Evolutionary conservation across 2,329 filamentous ascomycete genomes (phyloP), one percentile per base, ranked within the genome.

Genomic region (Colletotrichum kahawae): DNA sequence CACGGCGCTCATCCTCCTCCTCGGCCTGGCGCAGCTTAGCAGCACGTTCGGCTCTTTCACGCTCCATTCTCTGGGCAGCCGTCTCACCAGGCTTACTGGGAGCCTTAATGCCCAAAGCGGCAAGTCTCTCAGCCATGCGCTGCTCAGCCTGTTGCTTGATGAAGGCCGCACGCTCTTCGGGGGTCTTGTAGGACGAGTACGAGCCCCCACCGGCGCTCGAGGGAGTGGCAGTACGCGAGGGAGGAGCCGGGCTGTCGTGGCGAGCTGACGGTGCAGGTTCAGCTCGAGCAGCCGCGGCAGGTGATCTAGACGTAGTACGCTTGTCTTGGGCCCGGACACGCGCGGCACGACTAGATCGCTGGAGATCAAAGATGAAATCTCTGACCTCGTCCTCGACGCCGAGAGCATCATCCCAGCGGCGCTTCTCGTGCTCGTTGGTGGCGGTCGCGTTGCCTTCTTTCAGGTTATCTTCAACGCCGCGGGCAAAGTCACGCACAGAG

Each of bases 121-220:
- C 97, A 80, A 99, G 91, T 75, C 97, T 93, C 84, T 98, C 97
- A 43, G 97, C 96, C 94, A 99, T 98, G 75, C 96, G 95, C 82
- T 96, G 95, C 83, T 98, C 96, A 10, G 97, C 97, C 83, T 98
- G 96, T 83, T 98, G 96, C 83, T 97, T 98, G 82, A 98, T 98
- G 81, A 97, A 98, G 7, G 96, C 95, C 43, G 97, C 95, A 70
- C 97, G 92, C 81, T 99, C 96, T 84, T 98, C 96, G 1, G 96
- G 94, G 0, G 96, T 98, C 84, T 94, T 95, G 83, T 97, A 97
- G 6, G 95, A 91, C 4, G 95, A 90, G 82, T 98, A 97, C 1
- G 94, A 93, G 4, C 92, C 91, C 34, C 91, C 90, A 24, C 87
- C 87, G 27, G 90, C 84, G 34, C 87, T 81, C 18, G 87, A 80